Percentiles rank a stretch among this genome's conserved stretches.
Conservation (phyloP, 2,329 filamentous ascomycete genomes). For the Trichoderma pleuroti region DNA sequence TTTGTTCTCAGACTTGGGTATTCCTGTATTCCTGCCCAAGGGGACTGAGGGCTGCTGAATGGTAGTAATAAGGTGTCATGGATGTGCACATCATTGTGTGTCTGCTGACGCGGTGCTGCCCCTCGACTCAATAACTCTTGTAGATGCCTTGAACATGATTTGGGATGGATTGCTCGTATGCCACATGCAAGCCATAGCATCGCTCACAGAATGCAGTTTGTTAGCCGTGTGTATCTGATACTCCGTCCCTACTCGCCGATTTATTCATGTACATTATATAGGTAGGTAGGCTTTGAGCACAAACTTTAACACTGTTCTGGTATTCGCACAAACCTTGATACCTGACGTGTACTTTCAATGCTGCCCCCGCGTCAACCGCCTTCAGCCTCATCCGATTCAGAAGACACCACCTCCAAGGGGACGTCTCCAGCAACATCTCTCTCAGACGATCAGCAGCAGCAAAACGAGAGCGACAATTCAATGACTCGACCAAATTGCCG, state of each 20-base stretch:
- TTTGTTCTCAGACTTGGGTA: background rate
- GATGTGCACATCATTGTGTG: background rate
- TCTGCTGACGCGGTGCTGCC: background rate
- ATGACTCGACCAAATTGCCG: background rate
- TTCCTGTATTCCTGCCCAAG: background rate
- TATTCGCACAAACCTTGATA: background rate
- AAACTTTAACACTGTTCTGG: background rate
- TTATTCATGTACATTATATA: background rate
- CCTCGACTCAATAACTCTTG: background rate
- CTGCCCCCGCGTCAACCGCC: background rate
- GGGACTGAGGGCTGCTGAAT: background rate
- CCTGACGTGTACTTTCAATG: background rate
- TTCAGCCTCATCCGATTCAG: background rate
- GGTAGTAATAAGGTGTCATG: background rate
- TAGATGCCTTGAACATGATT: background rate
- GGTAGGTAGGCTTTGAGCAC: background rate
- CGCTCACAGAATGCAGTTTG: background rate
- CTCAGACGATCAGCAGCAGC: background rate
- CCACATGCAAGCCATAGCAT: background rate
- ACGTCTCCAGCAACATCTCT: no score
- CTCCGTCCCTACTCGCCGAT: background rate
- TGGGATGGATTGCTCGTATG: background rate
- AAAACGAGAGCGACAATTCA: background rate
- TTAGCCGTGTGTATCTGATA: background rate
- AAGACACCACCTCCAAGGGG: background rate